Evolutionary conservation across 306 rosid species (phyloP).

Genomic region (Vicia faba): DNA sequence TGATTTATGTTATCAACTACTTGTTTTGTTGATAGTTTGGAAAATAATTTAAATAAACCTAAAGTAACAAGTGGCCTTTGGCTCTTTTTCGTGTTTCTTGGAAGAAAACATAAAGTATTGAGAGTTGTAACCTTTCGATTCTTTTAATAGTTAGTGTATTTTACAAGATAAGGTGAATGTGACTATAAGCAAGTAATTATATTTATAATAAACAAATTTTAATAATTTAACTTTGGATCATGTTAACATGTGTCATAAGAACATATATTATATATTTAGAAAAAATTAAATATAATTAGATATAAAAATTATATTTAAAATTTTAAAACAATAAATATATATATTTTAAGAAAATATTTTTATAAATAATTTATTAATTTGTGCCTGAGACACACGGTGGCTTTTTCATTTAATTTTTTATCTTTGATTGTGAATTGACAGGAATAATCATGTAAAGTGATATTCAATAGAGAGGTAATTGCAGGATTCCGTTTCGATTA

Average conservation of each 20-base stretch:
- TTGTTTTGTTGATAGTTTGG: not conserved
- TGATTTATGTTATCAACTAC: slow-evolving; percentile 31
- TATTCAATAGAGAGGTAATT: not conserved
- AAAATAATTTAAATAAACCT: slow-evolving; percentile 20
- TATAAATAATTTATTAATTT: too few species aligned
- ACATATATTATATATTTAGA: too few species aligned
- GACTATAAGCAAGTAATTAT: not conserved
- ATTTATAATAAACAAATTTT: not conserved
- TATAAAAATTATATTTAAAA: too few species aligned
- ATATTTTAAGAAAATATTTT: too few species aligned
- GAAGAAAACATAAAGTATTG: slow-evolving; percentile 33
- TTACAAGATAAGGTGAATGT: slow-evolving; percentile 1
- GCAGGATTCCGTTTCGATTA: slow-evolving; percentile 3
- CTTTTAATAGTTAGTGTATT: not conserved
- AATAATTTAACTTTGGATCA: too few species aligned
- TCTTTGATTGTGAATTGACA: not conserved
- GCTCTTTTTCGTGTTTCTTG: slow-evolving; percentile 39
- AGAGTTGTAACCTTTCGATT: slow-evolving; percentile 1
- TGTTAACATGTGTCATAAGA: too few species aligned
- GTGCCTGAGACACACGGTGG: too few species aligned
- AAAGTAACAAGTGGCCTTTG: slow-evolving; percentile 31
- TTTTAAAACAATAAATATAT: too few species aligned
- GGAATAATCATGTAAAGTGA: not conserved
- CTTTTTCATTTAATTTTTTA: not conserved
- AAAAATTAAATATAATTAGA: too few species aligned